Percentiles rank a stretch among this genome's conserved stretches.
Conservation (phyloP, 2,329 filamentous ascomycete genomes). For the Pestalotiopsis sp. region DNA sequence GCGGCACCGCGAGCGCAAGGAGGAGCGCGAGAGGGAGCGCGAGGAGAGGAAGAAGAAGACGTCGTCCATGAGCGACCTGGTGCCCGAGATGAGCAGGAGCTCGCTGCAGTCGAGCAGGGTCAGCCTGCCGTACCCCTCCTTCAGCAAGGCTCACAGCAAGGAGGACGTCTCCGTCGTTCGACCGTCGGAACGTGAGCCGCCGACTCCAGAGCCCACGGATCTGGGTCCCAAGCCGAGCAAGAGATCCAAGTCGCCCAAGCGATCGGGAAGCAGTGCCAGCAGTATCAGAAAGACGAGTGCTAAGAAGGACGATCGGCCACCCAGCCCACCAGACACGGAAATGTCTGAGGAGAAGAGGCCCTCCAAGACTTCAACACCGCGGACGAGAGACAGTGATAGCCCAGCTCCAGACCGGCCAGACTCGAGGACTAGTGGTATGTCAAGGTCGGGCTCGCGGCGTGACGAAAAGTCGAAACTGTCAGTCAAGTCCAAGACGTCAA, state of each 20-base stretch:
- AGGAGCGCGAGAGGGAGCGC: conserved; percentile 16
- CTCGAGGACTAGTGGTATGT: conserved; percentile 44
- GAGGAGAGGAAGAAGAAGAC: conserved; percentile 24
- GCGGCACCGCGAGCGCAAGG: conserved; percentile 26
- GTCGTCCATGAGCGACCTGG: conserved; percentile 31
- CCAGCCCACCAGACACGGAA: conserved; percentile 63
- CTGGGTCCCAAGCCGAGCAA: conserved; percentile 52
- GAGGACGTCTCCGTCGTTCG: conserved; percentile 63
- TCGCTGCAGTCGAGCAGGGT: conserved; percentile 25
- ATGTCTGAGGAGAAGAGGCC: conserved; percentile 46
- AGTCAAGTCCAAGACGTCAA: conserved; percentile 56
- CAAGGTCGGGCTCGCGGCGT: conserved; percentile 43
- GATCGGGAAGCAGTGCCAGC: conserved; percentile 27
- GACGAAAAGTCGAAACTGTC: conserved; percentile 55
- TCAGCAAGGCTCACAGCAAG: conserved; percentile 80
- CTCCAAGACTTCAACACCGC: conserved; percentile 33
- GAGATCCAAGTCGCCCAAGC: conserved; percentile 49
- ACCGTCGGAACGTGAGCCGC: conserved; percentile 39
- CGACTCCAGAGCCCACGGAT: conserved; percentile 74
- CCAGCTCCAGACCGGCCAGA: conserved; percentile 37
- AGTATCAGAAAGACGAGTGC: conserved; percentile 41
- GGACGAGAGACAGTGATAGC: conserved; percentile 37
- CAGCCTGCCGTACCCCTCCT: conserved; percentile 32
- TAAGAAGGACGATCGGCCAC: conserved; percentile 36
- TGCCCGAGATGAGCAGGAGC: conserved; percentile 28